Base-by-base conservation (phyloP, 257 asterid genomes). In the Ehretia macrophylla region DNA sequence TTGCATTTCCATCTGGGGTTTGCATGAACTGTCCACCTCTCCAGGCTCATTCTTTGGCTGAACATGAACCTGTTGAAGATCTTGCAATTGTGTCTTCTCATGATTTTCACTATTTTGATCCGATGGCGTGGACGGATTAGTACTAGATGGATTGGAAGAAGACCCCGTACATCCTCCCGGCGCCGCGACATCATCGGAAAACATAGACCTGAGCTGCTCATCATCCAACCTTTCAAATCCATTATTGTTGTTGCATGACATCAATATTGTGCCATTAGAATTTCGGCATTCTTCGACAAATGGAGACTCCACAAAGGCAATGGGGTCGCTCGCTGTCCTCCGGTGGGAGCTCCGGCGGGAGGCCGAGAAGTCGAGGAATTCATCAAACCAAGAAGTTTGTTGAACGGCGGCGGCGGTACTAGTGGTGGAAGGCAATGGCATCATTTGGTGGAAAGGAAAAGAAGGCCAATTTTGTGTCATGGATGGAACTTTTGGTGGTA, bases 291-390 rank as follows among this genome's bases (percentile, higher is more conserved):
- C 81, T 8, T 82, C 84, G 10, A 58, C 32, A 55, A 67, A 56
- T 5, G 72, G 74, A 18, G 76, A 69, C 62, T 85, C 90, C 3
- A 81, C 83, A 65, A 90, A 90, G 55, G 95, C 82, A 14, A 87
- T 79, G 21, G 97, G 88, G 62, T 87, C 96, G 66, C 95, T 87
- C 11, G 75, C 88, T 0, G 95, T 77, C 68, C 96, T 80, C 50
- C 97, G 83, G 80, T 87, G 96, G 51, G 74, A 49, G 76, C 62
- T 75, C 63, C 96, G 76, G 0, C 87, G 68, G 11, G 94, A 61
- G 8, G 89, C 66, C 18, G 97, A 83, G 85, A 90, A 90, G 72
- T 87, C 96, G 49, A 83, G 80, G 77, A 90, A 90, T 14, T 87
- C 97, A 35, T 84, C 95, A 12, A 86, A 69, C 95, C 95, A 89